phyloP scores from a whole-genome alignment of 495 filamentous ascomycete genomes.

The Cryomyces minteri region DNA sequence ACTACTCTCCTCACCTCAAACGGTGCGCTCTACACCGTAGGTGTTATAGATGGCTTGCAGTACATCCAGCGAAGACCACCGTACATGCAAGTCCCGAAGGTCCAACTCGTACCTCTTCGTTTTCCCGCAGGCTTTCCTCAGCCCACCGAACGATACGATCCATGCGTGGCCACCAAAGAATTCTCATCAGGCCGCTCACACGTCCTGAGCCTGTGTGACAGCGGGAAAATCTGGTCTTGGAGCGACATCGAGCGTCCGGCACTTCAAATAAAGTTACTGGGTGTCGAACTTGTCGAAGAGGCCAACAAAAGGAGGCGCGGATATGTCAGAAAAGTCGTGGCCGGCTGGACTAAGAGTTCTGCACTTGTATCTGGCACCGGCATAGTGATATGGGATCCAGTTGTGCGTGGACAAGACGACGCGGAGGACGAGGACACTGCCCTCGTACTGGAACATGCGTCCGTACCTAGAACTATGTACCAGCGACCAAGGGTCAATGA shows the following conservation, averaged over 20 bases:
- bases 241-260: conserved; percentile 10
- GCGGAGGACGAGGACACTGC: conserved; percentile 12
- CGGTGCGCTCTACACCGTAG: conserved; percentile 21
- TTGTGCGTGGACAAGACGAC: conserved; percentile 6
- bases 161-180: conserved; percentile 17
- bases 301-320: background rate
- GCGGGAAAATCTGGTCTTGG: conserved; percentile 28
- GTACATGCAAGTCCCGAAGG: background rate
- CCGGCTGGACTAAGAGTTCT: conserved; percentile 19
- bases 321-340: conserved; percentile 19
- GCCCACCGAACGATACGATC: conserved; percentile 12
- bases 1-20: conserved; percentile 24
- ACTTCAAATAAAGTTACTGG: conserved; percentile 20
- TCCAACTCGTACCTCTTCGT: conserved; percentile 8
- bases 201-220: conserved; percentile 24
- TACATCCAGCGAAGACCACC: background rate
- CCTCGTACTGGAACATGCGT: conserved; percentile 11
- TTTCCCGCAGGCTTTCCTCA: conserved; percentile 21
- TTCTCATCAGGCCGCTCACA: conserved; percentile 22
- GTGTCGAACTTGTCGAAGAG: conserved; percentile 17
- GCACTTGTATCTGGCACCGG: conserved; percentile 19
- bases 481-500: conserved; percentile 3
- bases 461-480: conserved; percentile 16
- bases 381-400: conserved; percentile 21
- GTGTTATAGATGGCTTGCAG: conserved; percentile 11